These are phyloP conservation scores for Gnaphalium uliginosum DNA, from an alignment of 129 eudicot genomes.

Conservation along the genomic window DNA sequence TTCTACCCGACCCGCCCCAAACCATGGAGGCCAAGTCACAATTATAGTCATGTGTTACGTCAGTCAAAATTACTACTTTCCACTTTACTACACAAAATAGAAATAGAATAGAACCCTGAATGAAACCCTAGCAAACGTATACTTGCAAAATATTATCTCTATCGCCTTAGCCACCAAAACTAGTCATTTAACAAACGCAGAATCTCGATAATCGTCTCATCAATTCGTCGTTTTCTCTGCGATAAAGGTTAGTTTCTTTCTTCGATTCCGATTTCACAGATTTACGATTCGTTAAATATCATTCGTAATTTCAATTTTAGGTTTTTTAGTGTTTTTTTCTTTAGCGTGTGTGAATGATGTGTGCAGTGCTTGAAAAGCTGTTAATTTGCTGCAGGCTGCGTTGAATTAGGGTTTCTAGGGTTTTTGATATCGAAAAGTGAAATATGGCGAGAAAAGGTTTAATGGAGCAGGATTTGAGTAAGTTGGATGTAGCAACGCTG, in stretches of 20 bases:
- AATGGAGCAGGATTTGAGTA: conserved; percentile 34
- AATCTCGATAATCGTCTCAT: conserved; percentile 12
- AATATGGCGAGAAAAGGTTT: conserved; percentile 62
- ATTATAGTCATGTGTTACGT: conserved; percentile 18
- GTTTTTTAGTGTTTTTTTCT: neutral
- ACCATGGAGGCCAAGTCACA: neutral
- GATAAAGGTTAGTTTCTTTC: conserved; percentile 4
- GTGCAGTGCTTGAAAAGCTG: conserved; percentile 4
- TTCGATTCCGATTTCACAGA: conserved; percentile 15
- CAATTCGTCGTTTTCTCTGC: neutral
- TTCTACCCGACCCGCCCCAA: conserved; percentile 9
- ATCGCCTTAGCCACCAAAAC: conserved; percentile 21
- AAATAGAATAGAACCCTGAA: conserved; percentile 19
- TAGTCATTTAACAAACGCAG: neutral
- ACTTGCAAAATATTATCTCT: neutral
- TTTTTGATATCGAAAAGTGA: conserved; percentile 1
- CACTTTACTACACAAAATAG: conserved; percentile 13
- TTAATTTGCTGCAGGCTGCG: neutral
- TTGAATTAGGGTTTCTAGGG: conserved; percentile 26
- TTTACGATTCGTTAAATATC: conserved; percentile 24
- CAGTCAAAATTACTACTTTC: conserved; percentile 4
- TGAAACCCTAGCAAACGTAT: conserved; percentile 25
- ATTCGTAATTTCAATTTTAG: neutral
- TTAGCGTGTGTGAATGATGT: conserved; percentile 7
- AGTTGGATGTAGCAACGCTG: conserved; percentile 61